Percentiles rank a stretch among this genome's conserved stretches.
phyloP scores from a whole-genome alignment of 1,139 yeast species.

The Pichiaceae sp. region DNA sequence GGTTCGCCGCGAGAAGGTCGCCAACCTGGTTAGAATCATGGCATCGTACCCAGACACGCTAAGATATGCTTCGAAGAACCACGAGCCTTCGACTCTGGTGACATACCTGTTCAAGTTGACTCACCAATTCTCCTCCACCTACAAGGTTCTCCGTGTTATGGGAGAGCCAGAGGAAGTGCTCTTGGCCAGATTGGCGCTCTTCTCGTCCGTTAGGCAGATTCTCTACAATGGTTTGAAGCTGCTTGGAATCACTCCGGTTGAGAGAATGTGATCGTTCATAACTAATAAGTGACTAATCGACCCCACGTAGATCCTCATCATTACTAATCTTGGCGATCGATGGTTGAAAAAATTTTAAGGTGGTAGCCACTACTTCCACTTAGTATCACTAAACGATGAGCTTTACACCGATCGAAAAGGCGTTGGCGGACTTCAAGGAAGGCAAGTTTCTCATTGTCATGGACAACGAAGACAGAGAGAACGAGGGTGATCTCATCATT shows the following conservation, averaged over 20 bases:
- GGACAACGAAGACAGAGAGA: constrained; percentile 94
- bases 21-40: constrained; percentile 63
- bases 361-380: too few relatives aligned
- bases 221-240: constrained; percentile 85
- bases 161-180: constrained; percentile 91
- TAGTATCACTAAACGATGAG: too few relatives aligned
- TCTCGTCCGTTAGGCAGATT: constrained; percentile 85
- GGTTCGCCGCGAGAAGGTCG: constrained; percentile 24
- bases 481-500: constrained; percentile 93
- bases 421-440: constrained; percentile 68
- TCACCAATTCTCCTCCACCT: constrained; percentile 91
- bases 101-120: constrained; percentile 89
- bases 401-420: constrained; percentile 61
- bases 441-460: constrained; percentile 91
- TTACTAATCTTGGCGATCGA: too few relatives aligned
- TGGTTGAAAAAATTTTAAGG: too few relatives aligned
- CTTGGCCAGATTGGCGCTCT: constrained; percentile 86
- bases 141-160: constrained; percentile 94
- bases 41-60: constrained; percentile 91
- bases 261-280: constrained; percentile 97
- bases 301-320: too few relatives aligned
- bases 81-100: constrained; percentile 91
- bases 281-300: neutral
- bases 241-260: constrained; percentile 94
- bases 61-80: constrained; percentile 73